Evolutionary conservation across 805 yeast species (phyloP), one percentile per base, ranked within the genome.

Genomic region (Pichia occidentalis): DNA sequence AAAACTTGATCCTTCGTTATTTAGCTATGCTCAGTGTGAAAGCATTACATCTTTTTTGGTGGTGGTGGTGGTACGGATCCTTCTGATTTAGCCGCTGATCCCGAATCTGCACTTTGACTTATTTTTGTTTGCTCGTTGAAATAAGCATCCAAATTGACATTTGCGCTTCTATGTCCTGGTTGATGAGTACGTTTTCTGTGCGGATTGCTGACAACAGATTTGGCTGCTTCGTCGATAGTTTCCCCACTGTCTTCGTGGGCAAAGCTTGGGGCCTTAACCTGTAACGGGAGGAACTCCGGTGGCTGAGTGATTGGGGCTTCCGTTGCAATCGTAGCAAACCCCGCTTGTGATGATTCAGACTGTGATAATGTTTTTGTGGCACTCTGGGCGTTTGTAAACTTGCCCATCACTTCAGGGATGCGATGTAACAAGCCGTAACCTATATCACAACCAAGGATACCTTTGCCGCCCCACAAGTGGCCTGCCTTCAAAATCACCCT

Each of bases 371-470:
- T 40, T 35, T 45, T 53, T 16, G 40, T 52, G 19, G 23, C 22
- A n/a, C 29, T 30, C 8, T 12, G 19, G 20, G 12, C 38, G 34
- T 34, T 37, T 10, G 14, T 26, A 13, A 41, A 52, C 41, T 71
- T 70, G 0, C 72, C 74, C 8, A 68, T 54, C 5, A 76, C 81
- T 41, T 77, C 75, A 1, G 97, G 96, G n/a, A 57, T 41, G 25
- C 52, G 46, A 55, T 90, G 97, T 35, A 90, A 64, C 36, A 83
- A 68, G 0, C 98, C 98, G 52, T 87, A 88, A 0, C 97, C 97
- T 14, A 90, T 94, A 47, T 88, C 95, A 61, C 96, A 87, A 2
- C 98, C 98, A 25, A 90, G 62, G 25, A 86, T 65, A 1, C 95
- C 95, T 46, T 66, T 71, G 12, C 88, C 86, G n/a, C 87, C 85